These are phyloP conservation scores for Psilocybe azurescens DNA, from an alignment of 768 basidiomycete genomes.

Conservation along the genomic window DNA sequence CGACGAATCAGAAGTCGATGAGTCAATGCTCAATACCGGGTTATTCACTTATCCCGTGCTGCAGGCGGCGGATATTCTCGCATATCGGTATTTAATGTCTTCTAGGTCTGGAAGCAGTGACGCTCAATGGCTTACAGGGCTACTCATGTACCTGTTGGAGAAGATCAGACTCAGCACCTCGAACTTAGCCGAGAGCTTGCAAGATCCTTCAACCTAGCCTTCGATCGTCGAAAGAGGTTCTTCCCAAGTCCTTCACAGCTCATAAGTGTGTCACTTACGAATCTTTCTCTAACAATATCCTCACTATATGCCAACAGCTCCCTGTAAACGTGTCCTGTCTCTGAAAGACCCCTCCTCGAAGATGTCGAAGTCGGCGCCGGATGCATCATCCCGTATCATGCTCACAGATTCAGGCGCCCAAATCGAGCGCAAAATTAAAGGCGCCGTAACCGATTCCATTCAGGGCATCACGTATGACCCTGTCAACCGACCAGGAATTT, in stretches of 20 bases:
- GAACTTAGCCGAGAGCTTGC: conserved; percentile 88
- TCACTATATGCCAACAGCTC: conserved; percentile 50
- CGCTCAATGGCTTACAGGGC: conserved; percentile 50
- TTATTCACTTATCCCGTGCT: conserved; percentile 92
- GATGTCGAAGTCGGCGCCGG: conserved; percentile 94
- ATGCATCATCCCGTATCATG: conserved; percentile 80
- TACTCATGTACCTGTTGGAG: conserved; percentile 94
- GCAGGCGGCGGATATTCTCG: conserved; percentile 91
- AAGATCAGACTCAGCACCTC: conserved; percentile 95
- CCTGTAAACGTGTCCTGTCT: conserved; percentile 83
- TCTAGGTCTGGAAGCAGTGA: background rate
- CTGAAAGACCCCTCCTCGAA: conserved; percentile 85
- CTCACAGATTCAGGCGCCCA: conserved; percentile 73
- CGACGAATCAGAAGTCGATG: conserved; percentile 79
- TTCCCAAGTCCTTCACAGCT: conserved; percentile 79
- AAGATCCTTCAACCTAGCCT: conserved; percentile 79
- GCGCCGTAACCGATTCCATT: conserved; percentile 86
- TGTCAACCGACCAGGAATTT: conserved; percentile 74
- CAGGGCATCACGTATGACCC: conserved; percentile 84
- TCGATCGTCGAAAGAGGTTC: conserved; percentile 47
- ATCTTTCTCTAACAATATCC: background rate
- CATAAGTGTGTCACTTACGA: conserved; percentile 61
- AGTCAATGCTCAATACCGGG: conserved; percentile 82
- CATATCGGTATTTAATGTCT: conserved; percentile 66
- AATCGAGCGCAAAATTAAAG: conserved; percentile 74